Base-by-base conservation (phyloP, 345 rosid species). In the Linum tenue region DNA sequence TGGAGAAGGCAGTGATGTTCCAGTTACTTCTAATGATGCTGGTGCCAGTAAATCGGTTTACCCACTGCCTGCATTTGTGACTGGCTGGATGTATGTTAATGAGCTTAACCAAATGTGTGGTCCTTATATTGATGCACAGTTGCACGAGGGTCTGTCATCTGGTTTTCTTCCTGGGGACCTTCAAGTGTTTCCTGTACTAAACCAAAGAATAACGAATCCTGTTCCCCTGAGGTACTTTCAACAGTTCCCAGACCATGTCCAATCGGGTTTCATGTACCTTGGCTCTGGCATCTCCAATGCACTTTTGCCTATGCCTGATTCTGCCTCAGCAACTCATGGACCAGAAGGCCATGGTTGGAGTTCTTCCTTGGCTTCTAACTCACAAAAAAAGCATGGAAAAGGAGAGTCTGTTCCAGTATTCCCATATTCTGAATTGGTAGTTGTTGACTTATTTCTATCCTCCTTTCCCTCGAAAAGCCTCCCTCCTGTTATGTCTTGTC, bases 71-170 rank as follows among this genome's bases (percentile, higher is more conserved):
- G 60, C 77, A 67, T 80, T 70, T 81, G 95, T 80, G 12, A 85
- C 75, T 63, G 96, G 96, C 42, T 91, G 99, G 99, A 89, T 80
- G 92, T 91, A 91, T 56, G 63, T 78, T 31, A 91, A 94, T 75
- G 92, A 91, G 68, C 80, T 81, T 65, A 88, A 95, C 35, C 86
- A 84, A 70, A 83, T 94, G 92, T 91, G 96, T 71, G 99, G 99
- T 55, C 96, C 97, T 70, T 94, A 94, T 61, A 76, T 90, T 56
- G 91, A 87, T 58, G 85, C 91, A 31, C 99, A 95, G 78, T 72
- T 95, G 22, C 83, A 66, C 37, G 95, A 91, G 64, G 97, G 97
- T 11, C 71, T 95, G 66, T 83, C 81, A 3, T 79, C 91, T 68
- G 91, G 95, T 35, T 95, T 91, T 73, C 81, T 95, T 73, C 97